These are phyloP conservation scores for Ophiostoma sp. DNA, from an alignment of 2,329 filamentous ascomycete genomes.

Conservation along the genomic window DNA sequence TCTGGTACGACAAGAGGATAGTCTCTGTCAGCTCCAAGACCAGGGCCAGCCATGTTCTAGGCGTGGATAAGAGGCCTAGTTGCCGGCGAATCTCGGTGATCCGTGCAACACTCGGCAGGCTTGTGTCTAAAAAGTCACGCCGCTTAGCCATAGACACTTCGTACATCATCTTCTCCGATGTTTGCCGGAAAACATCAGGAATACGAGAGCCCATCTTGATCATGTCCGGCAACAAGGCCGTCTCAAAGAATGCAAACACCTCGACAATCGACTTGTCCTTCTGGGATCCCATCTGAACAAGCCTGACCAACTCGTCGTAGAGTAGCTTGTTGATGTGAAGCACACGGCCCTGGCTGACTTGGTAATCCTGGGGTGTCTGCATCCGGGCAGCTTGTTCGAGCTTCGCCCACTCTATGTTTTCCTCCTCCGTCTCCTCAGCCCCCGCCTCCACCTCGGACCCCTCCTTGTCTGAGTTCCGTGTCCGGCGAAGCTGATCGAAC, in stretches of 20 bases:
- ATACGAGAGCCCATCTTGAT: conserved; percentile 27
- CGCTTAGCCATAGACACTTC: conserved; percentile 34
- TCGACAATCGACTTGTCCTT: conserved; percentile 24
- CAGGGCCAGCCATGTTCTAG: conserved; percentile 34
- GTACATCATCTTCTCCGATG: conserved; percentile 32
- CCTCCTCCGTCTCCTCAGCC: not conserved
- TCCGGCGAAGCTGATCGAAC: not conserved
- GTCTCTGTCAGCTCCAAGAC: conserved; percentile 34
- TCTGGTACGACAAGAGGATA: conserved; percentile 14
- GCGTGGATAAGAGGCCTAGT: conserved; percentile 33
- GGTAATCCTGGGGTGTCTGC: not conserved
- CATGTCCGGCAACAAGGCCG: conserved; percentile 32
- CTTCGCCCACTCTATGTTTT: not conserved
- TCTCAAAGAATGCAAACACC: conserved; percentile 34
- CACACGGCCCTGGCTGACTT: conserved; percentile 15
- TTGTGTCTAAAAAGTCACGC: conserved; percentile 30
- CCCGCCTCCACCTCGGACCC: not conserved
- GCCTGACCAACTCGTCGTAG: conserved; percentile 30
- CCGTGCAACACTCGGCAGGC: conserved; percentile 37
- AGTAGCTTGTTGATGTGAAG: conserved; percentile 26
- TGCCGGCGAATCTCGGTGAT: conserved; percentile 37
- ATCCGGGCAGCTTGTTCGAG: conserved; percentile 8
- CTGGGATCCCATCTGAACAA: conserved; percentile 30
- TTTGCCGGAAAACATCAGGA: conserved; percentile 32
- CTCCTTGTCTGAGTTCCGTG: not conserved